A percentile compares a stretch with the other conserved stretches of the same genome.
Evolutionary conservation across 345 rosid genomes (phyloP).

Genomic region (Brassica juncea): DNA sequence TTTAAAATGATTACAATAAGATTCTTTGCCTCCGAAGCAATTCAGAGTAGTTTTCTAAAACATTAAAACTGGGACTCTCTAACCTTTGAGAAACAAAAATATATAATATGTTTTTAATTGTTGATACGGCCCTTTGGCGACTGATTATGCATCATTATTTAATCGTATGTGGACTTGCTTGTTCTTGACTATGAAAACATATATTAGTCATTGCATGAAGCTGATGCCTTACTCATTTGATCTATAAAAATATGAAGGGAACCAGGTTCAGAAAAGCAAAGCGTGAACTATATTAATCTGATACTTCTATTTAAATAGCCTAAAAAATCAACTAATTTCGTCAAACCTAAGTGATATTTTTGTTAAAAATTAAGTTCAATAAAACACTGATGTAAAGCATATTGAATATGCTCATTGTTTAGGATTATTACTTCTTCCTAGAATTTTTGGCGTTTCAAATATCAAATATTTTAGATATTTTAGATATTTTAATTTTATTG

Average conservation of each 20-base stretch:
- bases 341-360: no score
- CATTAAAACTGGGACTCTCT: background rate
- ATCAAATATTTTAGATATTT: no score
- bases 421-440: no score
- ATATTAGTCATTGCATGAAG: background rate
- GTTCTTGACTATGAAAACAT: background rate
- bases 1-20: background rate
- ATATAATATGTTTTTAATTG: slow-evolving; percentile 9
- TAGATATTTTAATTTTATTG: no score
- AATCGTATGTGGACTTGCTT: slow-evolving; percentile 28
- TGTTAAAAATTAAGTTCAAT: no score
- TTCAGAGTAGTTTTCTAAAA: slow-evolving; percentile 4
- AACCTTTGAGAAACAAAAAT: background rate
- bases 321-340: no score
- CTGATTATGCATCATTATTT: slow-evolving; percentile 3
- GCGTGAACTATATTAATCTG: no score
- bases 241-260: background rate
- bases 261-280: background rate
- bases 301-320: no score
- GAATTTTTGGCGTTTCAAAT: no score
- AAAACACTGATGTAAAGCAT: no score
- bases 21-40: slow-evolving; percentile 30
- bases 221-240: slow-evolving; percentile 11
- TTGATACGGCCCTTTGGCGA: slow-evolving; percentile 6
- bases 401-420: no score